Conservation (phyloP, 2,329 filamentous ascomycete genomes). For the Penicillium thymicola region DNA sequence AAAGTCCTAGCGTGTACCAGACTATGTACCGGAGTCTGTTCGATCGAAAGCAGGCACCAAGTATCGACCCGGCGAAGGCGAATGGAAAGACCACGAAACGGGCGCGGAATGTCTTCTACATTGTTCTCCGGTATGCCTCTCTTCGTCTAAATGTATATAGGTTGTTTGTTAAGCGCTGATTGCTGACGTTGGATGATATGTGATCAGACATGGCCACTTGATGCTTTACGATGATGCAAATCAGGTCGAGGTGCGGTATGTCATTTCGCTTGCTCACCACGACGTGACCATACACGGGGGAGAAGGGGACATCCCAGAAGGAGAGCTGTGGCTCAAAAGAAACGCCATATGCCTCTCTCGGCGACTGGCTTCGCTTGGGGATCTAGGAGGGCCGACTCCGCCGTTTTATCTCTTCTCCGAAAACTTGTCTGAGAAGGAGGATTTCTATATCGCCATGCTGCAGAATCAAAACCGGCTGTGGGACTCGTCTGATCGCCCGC, state of each 20-base stretch:
- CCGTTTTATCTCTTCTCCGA: conserved; percentile 95
- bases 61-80: conserved; percentile 52
- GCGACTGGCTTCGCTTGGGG: conserved; percentile 52
- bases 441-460: conserved; percentile 93
- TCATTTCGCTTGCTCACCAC: conserved; percentile 88
- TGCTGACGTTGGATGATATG: conserved; percentile 15
- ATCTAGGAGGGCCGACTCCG: conserved; percentile 61
- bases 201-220: conserved; percentile 75
- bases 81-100: conserved; percentile 52
- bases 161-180: not conserved
- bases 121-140: conserved; percentile 70
- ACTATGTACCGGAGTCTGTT: conserved; percentile 97
- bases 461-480: conserved; percentile 73
- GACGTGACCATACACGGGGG: conserved; percentile 78
- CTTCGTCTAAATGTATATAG: not conserved
- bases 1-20: conserved; percentile 94
- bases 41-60: conserved; percentile 66
- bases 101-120: conserved; percentile 87
- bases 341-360: conserved; percentile 82
- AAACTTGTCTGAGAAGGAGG: conserved; percentile 93
- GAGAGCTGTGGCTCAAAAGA: conserved; percentile 92
- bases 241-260: conserved; percentile 92
- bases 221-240: conserved; percentile 98
- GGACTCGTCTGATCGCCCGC: conserved; percentile 56
- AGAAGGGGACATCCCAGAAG: conserved; percentile 74